Evolutionary conservation across 2,329 filamentous ascomycete genomes (phyloP), one percentile per base, ranked within the genome.

Genomic region (Penicillium fuscoglaucum): DNA sequence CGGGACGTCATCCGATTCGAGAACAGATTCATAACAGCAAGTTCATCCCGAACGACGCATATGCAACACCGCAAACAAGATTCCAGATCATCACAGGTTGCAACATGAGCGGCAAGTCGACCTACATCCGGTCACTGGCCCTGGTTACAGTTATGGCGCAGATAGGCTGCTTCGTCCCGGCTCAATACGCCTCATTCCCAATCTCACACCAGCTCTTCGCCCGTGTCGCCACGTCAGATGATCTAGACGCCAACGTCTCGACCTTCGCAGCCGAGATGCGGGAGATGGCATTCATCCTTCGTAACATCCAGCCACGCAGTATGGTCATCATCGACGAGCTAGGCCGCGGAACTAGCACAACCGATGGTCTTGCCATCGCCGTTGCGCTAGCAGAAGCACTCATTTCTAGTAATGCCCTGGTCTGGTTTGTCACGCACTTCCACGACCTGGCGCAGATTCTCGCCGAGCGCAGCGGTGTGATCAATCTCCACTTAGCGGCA

Each of bases 61-160:
- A 93, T 68, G 89, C 91, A 3, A 90, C 88, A 0, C 83, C 89
- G 35, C 87, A 93, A 60, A 87, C 87, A 37, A 86, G 93, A 1
- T 96, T 97, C 68, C 93, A 98, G 64, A 89, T 98, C 61, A 88
- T 99, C 62, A 98, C 93, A 0, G 93, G 95, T 4, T 96, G 91
- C 72, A 99, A 99, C 68, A 99, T 99, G 95, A 96, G 91, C 66
- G 95, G 93, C 0, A 99, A 98, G 73, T 96, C 90, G 63, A 99
- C 93, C 0, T 98, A 97, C 69, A 96, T 98, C 61, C 87, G 91
- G 50, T 88, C 90, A 1, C 81, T 96, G 26, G 90, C 93, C 0
- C 79, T 99, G 33, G 85, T 96, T 70, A 86, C 90, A 45, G 87
- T 99, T 58, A 97, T 99, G 92, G 91, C 91, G 0, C 95, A 99